A percentile compares a stretch with the other conserved stretches of the same genome.
phyloP scores from a whole-genome alignment of 1,139 yeast genomes.

The Lodderomyces parapsilosis region DNA sequence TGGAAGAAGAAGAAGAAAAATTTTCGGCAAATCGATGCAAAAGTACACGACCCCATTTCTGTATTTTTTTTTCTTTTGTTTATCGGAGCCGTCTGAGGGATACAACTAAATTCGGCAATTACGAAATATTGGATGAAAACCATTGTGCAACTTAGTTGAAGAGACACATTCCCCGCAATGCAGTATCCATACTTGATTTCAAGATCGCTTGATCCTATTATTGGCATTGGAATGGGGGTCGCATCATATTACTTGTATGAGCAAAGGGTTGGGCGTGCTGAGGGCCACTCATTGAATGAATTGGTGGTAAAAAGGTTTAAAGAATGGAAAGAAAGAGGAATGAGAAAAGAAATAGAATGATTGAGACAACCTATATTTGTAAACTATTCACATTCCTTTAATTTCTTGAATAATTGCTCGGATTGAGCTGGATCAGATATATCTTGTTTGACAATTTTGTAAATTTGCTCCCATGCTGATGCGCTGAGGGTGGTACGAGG shows the following conservation, averaged over 20 bases:
- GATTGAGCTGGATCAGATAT: slow-evolving; percentile 27
- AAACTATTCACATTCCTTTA: slow-evolving; percentile 8
- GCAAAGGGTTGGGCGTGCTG: slow-evolving; percentile 49
- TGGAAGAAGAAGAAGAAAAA: background rate
- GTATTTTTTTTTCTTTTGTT: too few species aligned
- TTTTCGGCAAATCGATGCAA: background rate
- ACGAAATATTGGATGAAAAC: too few species aligned
- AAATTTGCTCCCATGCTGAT: slow-evolving; percentile 35
- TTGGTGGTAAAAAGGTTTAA: slow-evolving; percentile 22
- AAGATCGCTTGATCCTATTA: slow-evolving; percentile 52
- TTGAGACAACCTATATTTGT: background rate
- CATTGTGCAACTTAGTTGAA: too few species aligned
- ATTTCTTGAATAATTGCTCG: slow-evolving; percentile 8
- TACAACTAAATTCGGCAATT: background rate
- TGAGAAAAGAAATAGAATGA: slow-evolving; percentile 1
- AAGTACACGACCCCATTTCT: background rate
- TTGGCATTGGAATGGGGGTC: slow-evolving; percentile 58
- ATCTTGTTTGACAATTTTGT: slow-evolving; percentile 28
- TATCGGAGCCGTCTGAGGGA: background rate
- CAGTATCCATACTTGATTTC: slow-evolving; percentile 41
- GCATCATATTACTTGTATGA: slow-evolving; percentile 63
- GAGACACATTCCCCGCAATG: slow-evolving; percentile 17
- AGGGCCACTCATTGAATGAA: slow-evolving; percentile 58
- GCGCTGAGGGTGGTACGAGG: slow-evolving; percentile 18
- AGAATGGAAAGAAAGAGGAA: slow-evolving; percentile 9